phyloP scores from a whole-genome alignment of 2,329 filamentous ascomycete genomes.

The Colletotrichum falcatum region DNA sequence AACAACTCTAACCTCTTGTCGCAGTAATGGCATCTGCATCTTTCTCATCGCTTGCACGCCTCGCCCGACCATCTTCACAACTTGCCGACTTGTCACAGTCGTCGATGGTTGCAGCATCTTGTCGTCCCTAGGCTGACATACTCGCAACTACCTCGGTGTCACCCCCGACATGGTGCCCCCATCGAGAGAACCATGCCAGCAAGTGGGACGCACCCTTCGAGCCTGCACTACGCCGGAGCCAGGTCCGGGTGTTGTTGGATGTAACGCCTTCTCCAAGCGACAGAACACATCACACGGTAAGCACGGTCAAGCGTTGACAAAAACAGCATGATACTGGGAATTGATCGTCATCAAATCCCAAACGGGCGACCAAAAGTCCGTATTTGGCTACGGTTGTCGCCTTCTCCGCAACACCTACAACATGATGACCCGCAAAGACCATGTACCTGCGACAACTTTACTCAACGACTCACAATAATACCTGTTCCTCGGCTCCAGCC shows the following conservation, averaged over 20 bases:
- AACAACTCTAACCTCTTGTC: background rate
- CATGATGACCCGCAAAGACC: conserved; percentile 21
- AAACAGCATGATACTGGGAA: background rate
- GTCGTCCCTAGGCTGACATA: background rate
- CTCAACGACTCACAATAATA: background rate
- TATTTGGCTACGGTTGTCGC: conserved; percentile 1
- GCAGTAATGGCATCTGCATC: background rate
- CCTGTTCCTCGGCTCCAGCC: conserved; percentile 11
- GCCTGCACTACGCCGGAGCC: conserved; percentile 14
- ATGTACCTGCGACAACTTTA: conserved; percentile 25
- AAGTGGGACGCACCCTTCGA: background rate
- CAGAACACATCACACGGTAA: background rate
- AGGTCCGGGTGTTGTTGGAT: conserved; percentile 12
- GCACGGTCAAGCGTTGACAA: conserved; percentile 5
- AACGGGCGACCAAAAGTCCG: conserved; percentile 5
- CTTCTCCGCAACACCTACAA: background rate
- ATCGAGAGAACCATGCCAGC: background rate
- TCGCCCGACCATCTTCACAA: background rate
- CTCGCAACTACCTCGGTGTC: background rate
- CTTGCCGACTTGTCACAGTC: background rate
- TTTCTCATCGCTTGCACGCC: background rate
- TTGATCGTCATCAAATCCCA: background rate
- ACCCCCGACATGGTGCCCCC: background rate
- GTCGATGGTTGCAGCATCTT: background rate
- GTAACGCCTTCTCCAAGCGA: background rate